These are phyloP conservation scores for Erysimum cheiranthoides DNA, from an alignment of 345 rosid genomes.

Conservation along the genomic window DNA sequence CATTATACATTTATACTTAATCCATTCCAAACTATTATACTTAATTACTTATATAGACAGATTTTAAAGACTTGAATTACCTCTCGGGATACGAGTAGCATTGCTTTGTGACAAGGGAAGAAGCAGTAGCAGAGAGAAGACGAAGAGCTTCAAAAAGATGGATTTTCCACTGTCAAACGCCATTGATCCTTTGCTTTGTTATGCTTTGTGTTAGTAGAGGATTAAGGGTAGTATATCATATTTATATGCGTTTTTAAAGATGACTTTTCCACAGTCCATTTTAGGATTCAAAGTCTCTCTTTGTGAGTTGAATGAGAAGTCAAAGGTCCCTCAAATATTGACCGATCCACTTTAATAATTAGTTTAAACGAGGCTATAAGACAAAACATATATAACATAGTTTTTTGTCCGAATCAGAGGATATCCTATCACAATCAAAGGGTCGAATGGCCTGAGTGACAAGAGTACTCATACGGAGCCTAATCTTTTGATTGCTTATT, in stretches of 20 bases:
- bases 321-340: background rate
- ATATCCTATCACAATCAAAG: background rate
- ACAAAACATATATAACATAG: background rate
- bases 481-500: constrained; percentile 3
- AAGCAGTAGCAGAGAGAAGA: constrained; percentile 34
- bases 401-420: background rate
- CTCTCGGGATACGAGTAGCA: constrained; percentile 35
- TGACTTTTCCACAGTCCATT: constrained; percentile 24
- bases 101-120: constrained; percentile 29
- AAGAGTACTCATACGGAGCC: background rate
- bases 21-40: constrained; percentile 1
- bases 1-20: background rate
- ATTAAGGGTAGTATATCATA: background rate
- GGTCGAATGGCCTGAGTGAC: background rate
- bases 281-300: constrained; percentile 20
- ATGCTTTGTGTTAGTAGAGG: constrained; percentile 6
- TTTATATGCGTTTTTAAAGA: constrained; percentile 26
- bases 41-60: background rate
- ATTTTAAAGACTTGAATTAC: constrained; percentile 18
- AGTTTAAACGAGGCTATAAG: background rate
- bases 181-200: constrained; percentile 23
- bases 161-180: constrained; percentile 6
- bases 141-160: constrained; percentile 1
- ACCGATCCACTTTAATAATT: background rate
- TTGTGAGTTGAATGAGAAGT: constrained; percentile 9